A percentile compares a stretch with the other conserved stretches of the same genome.
These are phyloP conservation scores for Chalciporus piperatus DNA, from an alignment of 768 basidiomycete species.

Conservation along the genomic window DNA sequence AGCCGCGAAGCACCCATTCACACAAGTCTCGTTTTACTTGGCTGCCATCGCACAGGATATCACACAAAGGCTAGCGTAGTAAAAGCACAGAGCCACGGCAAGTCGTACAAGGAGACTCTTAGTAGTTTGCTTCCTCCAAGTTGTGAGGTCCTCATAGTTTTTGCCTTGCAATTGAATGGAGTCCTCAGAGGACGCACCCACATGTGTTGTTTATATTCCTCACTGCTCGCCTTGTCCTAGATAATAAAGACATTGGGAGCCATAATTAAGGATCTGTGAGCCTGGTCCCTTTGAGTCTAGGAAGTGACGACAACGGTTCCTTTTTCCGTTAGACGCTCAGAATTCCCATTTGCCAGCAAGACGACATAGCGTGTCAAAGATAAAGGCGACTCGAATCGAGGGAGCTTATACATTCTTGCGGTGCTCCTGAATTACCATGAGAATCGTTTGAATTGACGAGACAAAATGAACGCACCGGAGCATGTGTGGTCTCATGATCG, in stretches of 20 bases:
- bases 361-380: neutral
- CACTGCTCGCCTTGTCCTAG: no score
- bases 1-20: slow-evolving; percentile 13
- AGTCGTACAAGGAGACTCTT: no score
- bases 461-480: slow-evolving; percentile 41
- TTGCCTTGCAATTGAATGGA: no score
- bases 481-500: slow-evolving; percentile 89
- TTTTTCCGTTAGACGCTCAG: neutral
- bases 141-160: no score
- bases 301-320: no score
- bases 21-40: neutral
- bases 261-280: no score
- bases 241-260: no score
- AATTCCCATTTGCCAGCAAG: slow-evolving; percentile 2
- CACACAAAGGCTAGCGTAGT: neutral
- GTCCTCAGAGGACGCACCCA: no score
- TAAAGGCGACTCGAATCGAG: neutral
- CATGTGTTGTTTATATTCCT: no score
- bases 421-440: slow-evolving; percentile 36
- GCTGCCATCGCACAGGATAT: neutral
- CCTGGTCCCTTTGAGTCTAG: no score
- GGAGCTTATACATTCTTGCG: slow-evolving; percentile 33
- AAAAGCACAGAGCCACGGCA: neutral
- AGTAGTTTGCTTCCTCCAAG: no score
- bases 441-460: neutral